A percentile compares a stretch with the other conserved stretches of the same genome.
Evolutionary conservation across 2,329 filamentous ascomycete genomes (phyloP).

Genomic region (Verruconis gallopava): DNA sequence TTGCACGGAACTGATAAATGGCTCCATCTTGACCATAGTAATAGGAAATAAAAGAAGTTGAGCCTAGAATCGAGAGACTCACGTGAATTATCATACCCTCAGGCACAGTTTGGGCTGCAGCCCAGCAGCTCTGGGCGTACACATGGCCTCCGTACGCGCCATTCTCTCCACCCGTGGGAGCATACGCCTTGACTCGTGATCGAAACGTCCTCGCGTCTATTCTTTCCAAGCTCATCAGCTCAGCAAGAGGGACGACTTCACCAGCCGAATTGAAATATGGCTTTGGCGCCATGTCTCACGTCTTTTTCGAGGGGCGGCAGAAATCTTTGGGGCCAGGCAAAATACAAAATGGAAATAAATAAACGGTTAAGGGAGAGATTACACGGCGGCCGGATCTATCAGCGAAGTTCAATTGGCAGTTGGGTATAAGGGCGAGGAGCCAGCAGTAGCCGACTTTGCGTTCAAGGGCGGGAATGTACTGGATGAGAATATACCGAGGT

Average conservation of each 20-base stretch:
- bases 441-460: no score
- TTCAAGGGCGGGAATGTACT: no score
- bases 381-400: no score
- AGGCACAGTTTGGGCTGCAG: constrained; percentile 41
- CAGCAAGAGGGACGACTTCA: constrained; percentile 2
- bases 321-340: no score
- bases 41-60: neutral
- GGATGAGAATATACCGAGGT: no score
- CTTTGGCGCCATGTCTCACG: neutral
- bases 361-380: no score
- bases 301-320: no score
- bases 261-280: neutral
- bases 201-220: constrained; percentile 5
- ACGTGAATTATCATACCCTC: constrained; percentile 40
- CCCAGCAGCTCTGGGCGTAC: constrained; percentile 43
- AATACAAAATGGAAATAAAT: no score
- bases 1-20: no score
- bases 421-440: no score
- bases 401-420: no score
- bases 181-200: neutral
- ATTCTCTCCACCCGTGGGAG: constrained; percentile 10
- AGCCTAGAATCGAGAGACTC: constrained; percentile 13
- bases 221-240: constrained; percentile 1
- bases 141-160: constrained; percentile 43
- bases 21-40: no score